Evolutionary conservation across 1,284 basidiomycete genomes (phyloP), one percentile per base, ranked within the genome.

Genomic region (Porogramme epimiltina): DNA sequence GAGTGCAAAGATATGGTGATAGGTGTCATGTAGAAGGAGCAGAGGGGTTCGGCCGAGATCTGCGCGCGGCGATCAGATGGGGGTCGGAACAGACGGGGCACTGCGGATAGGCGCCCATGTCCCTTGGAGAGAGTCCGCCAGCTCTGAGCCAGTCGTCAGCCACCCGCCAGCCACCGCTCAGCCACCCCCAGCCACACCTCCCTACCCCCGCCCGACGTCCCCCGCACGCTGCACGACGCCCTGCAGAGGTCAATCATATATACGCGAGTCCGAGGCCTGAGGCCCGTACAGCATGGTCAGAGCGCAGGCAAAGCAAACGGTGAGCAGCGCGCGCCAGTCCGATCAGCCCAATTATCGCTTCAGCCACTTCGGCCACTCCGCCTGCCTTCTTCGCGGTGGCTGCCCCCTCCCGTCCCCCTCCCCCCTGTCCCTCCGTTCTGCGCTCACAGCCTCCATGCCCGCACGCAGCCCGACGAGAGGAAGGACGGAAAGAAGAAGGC

Each of bases 401-500:
- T 56, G 44, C 42, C 41, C 38, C 20, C 25, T 16, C 16, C 43
- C 39, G 22, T 34, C 34, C 6, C 34, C n/a, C 34, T 18, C 5
- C 34, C 9, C 34, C 15, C 28, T 31, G 28, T 31, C 15, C 15
- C 28, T 31, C 23, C 49, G n/a, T n/a, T n/a, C 18, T 42, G 26
- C 42, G 50, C 62, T 64, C 42, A 64, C 56, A 22, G 40, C 28
- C 46, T 41, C 52, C 24, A 45, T 42, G 49, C 57, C n/a, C n/a
- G 47, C 45, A 19, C 52, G n/a, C 26, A 77, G 73, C 62, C 67
- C 34, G 78, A 79, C 45, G 76, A 78, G 65, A 80, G 74, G 68
- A 79, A 77, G 63, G 77, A 80, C 42, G 51, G 71, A 11, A 68
- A 73, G 40, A 74, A 71, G 65, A 70, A 66, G 59, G 58, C 66